Evolutionary conservation across 352 stramenopile species (phyloP), one percentile per base, ranked within the genome.

Genomic region (Phytophthora aleatoria): DNA sequence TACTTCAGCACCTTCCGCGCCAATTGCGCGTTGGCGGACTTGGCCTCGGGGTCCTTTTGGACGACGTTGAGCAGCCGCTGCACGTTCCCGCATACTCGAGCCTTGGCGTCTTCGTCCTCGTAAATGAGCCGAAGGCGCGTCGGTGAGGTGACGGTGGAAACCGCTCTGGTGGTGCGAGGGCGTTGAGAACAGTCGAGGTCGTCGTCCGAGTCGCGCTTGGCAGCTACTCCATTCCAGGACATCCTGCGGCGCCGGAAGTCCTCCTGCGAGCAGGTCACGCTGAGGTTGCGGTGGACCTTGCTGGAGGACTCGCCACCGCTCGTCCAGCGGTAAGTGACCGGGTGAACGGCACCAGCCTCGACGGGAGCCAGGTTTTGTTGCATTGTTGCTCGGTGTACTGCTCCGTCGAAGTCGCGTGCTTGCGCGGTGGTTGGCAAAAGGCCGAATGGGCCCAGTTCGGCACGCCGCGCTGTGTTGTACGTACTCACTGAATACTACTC

Each of bases 1-100:
- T 78, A 81, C n/a, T 71, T 68, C 12, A 81, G 69, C 20, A 71
- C 70, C 53, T 74, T 81, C 11, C 66, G 65, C 26, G 73, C 73
- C 16, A 81, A 48, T 50, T 64, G 69, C 38, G 67, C 73, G 27
- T 72, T 76, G n/a, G 66, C 58, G 26, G 64, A 67, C 36, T 47
- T 63, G 0, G 72, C 60, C 28, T 67, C 47, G 0, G 63, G 68
- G 44, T 80, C 69, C 4, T 73, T 61, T 27, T 77, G 69, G 8
- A 71, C 63, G 38, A 64, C 57, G n/a, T 80, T 64, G n/a, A 80
- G 60, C 20, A 80, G 64, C 7, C 56, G 64, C 13, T 76, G 61
- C 30, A 69, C 72, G 38, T 80, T 80, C 3, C 67, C 55, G 48
- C 72, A 80, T 6, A 80, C 67, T 2, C 72, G 72, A 10, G 64